Percentiles rank a stretch among this genome's conserved stretches.
phyloP scores from a whole-genome alignment of 1,284 basidiomycete genomes.

The Gymnopus androsaceus region DNA sequence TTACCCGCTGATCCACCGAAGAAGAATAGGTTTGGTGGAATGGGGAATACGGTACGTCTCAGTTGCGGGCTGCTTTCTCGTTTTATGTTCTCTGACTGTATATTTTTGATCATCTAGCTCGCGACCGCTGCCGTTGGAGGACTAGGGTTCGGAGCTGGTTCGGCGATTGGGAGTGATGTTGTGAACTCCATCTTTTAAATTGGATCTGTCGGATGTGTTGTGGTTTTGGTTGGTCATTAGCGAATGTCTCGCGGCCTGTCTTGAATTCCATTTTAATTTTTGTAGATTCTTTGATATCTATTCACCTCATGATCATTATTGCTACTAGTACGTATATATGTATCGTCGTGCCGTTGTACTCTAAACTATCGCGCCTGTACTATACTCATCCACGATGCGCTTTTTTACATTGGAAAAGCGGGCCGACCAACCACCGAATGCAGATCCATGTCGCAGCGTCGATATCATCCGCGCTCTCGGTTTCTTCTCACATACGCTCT shows the following conservation, averaged over 20 bases:
- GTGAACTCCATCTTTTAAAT: slow-evolving; percentile 52
- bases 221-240: neutral
- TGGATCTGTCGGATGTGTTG: neutral
- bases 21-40: slow-evolving; percentile 61
- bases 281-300: too few relatives aligned
- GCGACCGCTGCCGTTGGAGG: slow-evolving; percentile 62
- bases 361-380: neutral
- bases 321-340: too few relatives aligned
- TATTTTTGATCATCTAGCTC: slow-evolving; percentile 37
- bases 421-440: neutral
- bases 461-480: too few relatives aligned
- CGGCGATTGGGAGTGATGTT: slow-evolving; percentile 54
- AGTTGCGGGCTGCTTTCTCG: neutral
- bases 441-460: neutral
- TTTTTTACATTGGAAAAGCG: neutral
- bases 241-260: neutral
- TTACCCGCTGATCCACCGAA: slow-evolving; percentile 41
- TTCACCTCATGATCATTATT: too few relatives aligned
- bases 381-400: neutral
- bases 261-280: neutral
- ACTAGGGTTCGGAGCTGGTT: slow-evolving; percentile 64
- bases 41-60: slow-evolving; percentile 55
- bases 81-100: neutral
- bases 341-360: too few relatives aligned
- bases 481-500: too few relatives aligned